These are phyloP conservation scores for Ogataea hybrid DNA, from an alignment of 1,139 yeast species.

Conservation along the genomic window DNA sequence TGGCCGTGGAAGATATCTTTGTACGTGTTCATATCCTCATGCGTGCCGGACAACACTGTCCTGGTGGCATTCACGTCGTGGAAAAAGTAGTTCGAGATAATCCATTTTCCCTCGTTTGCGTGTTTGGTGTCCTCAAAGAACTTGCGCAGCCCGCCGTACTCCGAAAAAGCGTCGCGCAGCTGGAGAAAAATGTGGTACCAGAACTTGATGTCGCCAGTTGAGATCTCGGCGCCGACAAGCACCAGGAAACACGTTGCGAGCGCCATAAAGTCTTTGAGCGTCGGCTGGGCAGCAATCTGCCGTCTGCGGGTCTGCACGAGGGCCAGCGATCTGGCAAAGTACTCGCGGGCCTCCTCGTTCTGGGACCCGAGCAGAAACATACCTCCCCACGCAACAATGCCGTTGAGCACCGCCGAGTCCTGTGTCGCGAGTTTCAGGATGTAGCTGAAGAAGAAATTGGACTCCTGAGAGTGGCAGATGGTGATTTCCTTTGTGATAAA, in stretches of 20 bases:
- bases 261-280: slow-evolving; percentile 22
- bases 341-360: slow-evolving; percentile 24
- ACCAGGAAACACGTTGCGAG: slow-evolving; percentile 27
- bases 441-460: slow-evolving; percentile 45
- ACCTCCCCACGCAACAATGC: slow-evolving; percentile 51
- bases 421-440: slow-evolving; percentile 41
- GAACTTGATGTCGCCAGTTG: slow-evolving; percentile 45
- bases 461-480: slow-evolving; percentile 34
- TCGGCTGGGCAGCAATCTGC: slow-evolving; percentile 1
- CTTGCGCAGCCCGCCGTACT: slow-evolving; percentile 37
- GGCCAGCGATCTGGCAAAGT: slow-evolving; percentile 22
- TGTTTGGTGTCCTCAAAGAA: slow-evolving; percentile 33
- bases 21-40: slow-evolving; percentile 38
- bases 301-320: slow-evolving; percentile 12
- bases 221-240: slow-evolving; percentile 34
- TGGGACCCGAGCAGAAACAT: slow-evolving; percentile 32
- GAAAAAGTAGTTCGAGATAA: slow-evolving; percentile 42
- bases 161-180: slow-evolving; percentile 24
- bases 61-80: slow-evolving; percentile 44
- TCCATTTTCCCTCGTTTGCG: slow-evolving; percentile 44
- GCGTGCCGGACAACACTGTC: slow-evolving; percentile 39
- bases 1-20: slow-evolving; percentile 33
- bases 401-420: slow-evolving; percentile 40
- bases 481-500: slow-evolving; percentile 31
- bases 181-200: slow-evolving; percentile 38